These are phyloP conservation scores for Fistulinella prunicolor DNA, from an alignment of 768 basidiomycete genomes.

Conservation along the genomic window DNA sequence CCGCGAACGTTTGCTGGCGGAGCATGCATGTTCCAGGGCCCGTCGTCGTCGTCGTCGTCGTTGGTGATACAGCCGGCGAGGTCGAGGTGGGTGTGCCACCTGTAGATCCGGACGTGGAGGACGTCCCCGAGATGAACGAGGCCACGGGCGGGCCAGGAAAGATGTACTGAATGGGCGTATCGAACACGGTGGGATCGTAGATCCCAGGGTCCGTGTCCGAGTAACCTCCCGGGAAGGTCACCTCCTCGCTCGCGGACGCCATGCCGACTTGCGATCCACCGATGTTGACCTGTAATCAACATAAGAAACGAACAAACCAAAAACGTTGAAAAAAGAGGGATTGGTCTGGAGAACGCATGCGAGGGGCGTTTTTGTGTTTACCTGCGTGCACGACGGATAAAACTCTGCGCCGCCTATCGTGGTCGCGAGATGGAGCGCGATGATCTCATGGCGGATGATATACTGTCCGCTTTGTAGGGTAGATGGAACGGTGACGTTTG, in stretches of 20 bases:
- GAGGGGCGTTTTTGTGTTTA: slow-evolving; percentile 1
- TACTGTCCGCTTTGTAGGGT: slow-evolving; percentile 67
- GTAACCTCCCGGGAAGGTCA: slow-evolving; percentile 73
- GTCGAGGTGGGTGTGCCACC: not conserved
- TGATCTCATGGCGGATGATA: slow-evolving; percentile 76
- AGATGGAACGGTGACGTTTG: slow-evolving; percentile 43
- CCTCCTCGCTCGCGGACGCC: slow-evolving; percentile 49
- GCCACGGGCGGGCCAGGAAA: slow-evolving; percentile 56
- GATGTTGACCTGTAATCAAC: slow-evolving; percentile 43
- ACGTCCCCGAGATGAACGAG: slow-evolving; percentile 31
- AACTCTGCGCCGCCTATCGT: slow-evolving; percentile 67
- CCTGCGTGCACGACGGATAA: slow-evolving; percentile 68
- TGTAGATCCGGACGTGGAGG: slow-evolving; percentile 10
- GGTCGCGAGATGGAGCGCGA: slow-evolving; percentile 69
- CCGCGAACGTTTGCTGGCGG: slow-evolving; percentile 19
- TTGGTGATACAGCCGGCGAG: slow-evolving; percentile 7
- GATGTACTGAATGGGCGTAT: slow-evolving; percentile 36
- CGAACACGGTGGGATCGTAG: slow-evolving; percentile 44
- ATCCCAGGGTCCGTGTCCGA: slow-evolving; percentile 69
- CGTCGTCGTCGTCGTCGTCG: not conserved
- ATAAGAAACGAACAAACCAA: not conserved
- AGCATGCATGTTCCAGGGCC: slow-evolving; percentile 14
- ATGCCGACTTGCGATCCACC: slow-evolving; percentile 51
- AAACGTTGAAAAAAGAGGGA: not conserved
- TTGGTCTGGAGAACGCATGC: not conserved